Evolutionary conservation across 1,139 yeast species (phyloP).

Genomic region (Magnusiomyces paraingens): DNA sequence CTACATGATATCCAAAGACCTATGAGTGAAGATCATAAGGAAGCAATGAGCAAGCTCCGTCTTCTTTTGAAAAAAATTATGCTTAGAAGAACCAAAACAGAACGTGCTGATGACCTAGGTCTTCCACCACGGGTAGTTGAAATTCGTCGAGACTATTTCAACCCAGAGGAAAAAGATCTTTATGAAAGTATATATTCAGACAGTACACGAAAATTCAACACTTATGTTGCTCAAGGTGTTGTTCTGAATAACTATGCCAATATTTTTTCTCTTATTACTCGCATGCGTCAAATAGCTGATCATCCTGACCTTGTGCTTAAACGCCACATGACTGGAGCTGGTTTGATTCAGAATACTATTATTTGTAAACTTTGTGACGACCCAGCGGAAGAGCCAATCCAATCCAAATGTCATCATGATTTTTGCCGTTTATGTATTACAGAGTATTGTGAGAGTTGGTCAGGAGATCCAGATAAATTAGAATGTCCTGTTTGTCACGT

Average conservation of each 20-base stretch:
- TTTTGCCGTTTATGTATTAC: conserved; percentile 88
- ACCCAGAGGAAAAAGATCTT: conserved; percentile 89
- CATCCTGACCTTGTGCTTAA: conserved; percentile 93
- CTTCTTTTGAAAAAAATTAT: conserved; percentile 66
- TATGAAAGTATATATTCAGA: conserved; percentile 85
- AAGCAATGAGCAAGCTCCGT: conserved; percentile 70
- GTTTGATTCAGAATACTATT: conserved; percentile 49
- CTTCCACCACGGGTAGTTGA: conserved; percentile 92
- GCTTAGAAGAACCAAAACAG: conserved; percentile 91
- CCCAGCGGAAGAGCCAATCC: conserved; percentile 96
- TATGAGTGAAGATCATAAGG: conserved; percentile 48
- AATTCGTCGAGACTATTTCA: conserved; percentile 76
- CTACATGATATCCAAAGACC: conserved; percentile 86
- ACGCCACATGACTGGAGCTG: conserved; percentile 39
- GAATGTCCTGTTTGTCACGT: conserved; percentile 97
- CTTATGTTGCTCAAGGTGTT: conserved; percentile 91
- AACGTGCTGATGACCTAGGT: conserved; percentile 95
- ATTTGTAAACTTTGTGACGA: conserved; percentile 94
- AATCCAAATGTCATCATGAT: conserved; percentile 85
- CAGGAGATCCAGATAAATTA: conserved; percentile 54
- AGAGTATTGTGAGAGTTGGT: conserved; percentile 80
- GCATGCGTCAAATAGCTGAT: conserved; percentile 97
- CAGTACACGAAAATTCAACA: conserved; percentile 71
- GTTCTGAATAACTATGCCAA: conserved; percentile 93
- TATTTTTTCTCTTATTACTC: conserved; percentile 86